phyloP scores from a whole-genome alignment of 2,329 filamentous ascomycete genomes.

The Lanzia echinophila region DNA sequence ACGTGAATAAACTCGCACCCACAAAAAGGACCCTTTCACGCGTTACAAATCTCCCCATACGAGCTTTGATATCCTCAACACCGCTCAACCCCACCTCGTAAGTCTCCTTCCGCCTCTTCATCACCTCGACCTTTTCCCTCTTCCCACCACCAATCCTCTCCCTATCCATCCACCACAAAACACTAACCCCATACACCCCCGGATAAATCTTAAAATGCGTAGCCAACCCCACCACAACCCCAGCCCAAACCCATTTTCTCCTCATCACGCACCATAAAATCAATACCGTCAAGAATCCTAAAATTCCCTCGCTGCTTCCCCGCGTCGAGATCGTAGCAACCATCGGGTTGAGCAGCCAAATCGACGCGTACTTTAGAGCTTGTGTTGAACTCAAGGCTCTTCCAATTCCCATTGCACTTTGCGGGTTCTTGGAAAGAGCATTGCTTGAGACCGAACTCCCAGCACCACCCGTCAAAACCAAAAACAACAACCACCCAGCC shows the following conservation, averaged over 20 bases:
- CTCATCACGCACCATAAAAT: constrained; percentile 75
- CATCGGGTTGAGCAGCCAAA: constrained; percentile 97
- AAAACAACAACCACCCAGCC: constrained; percentile 71
- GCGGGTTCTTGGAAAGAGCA: too few species aligned
- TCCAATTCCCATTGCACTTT: constrained; percentile 15
- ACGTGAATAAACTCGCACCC: constrained; percentile 62
- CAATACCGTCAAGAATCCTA: constrained; percentile 77
- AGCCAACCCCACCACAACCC: constrained; percentile 67
- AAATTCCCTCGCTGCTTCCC: constrained; percentile 84
- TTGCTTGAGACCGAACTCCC: too few species aligned
- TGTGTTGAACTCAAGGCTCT: constrained; percentile 31
- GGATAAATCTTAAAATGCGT: constrained; percentile 99
- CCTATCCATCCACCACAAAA: constrained; percentile 73
- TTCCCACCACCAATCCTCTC: constrained; percentile 34
- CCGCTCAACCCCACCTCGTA: too few species aligned
- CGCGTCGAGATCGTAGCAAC: constrained; percentile 94
- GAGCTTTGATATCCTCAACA: constrained; percentile 1
- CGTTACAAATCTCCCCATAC: constrained; percentile 13
- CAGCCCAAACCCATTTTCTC: constrained; percentile 57
- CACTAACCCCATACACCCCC: constrained; percentile 83
- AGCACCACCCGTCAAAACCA: constrained; percentile 41
- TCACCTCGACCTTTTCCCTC: too few species aligned
- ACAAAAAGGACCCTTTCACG: constrained; percentile 37
- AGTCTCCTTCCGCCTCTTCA: background rate
- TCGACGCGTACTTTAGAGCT: constrained; percentile 70